phyloP scores from a whole-genome alignment of 2,329 filamentous ascomycete genomes.

The Ampelomyces quisqualis region DNA sequence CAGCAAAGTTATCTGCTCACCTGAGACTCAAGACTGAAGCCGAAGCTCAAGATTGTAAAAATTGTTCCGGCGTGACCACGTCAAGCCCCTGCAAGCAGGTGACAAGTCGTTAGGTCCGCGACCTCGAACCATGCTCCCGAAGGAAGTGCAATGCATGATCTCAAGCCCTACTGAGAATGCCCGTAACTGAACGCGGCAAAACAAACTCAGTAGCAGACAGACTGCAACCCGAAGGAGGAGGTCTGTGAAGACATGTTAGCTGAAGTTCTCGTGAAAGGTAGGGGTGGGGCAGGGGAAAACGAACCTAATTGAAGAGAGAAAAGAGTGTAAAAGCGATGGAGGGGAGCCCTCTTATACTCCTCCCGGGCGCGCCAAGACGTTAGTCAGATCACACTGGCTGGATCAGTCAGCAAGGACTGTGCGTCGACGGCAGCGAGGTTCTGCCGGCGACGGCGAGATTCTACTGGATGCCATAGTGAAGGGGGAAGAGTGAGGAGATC shows the following conservation, averaged over 20 bases:
- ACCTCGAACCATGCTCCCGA: no score
- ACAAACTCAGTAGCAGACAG: not conserved
- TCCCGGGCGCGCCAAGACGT: not conserved
- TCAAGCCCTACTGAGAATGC: not conserved
- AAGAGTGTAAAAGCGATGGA: not conserved
- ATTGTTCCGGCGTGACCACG: not conserved
- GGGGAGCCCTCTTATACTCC: not conserved
- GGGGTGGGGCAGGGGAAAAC: no score
- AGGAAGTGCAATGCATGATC: not conserved
- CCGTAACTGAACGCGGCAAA: not conserved
- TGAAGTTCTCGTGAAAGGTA: no score
- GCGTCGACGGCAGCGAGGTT: not conserved
- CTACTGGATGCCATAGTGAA: not conserved
- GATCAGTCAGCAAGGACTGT: not conserved
- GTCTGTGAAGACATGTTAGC: not conserved
- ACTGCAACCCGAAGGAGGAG: not conserved
- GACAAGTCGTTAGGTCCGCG: no score
- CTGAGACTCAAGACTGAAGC: no score
- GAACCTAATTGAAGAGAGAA: not conserved
- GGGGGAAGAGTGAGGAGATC: not conserved
- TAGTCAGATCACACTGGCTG: slow-evolving; percentile 2
- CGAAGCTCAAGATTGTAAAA: no score
- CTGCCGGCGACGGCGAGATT: not conserved
- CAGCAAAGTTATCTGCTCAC: no score
- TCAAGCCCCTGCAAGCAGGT: no score